phyloP scores from a whole-genome alignment of 345 rosid species.

The Stellera chamaejasme region DNA sequence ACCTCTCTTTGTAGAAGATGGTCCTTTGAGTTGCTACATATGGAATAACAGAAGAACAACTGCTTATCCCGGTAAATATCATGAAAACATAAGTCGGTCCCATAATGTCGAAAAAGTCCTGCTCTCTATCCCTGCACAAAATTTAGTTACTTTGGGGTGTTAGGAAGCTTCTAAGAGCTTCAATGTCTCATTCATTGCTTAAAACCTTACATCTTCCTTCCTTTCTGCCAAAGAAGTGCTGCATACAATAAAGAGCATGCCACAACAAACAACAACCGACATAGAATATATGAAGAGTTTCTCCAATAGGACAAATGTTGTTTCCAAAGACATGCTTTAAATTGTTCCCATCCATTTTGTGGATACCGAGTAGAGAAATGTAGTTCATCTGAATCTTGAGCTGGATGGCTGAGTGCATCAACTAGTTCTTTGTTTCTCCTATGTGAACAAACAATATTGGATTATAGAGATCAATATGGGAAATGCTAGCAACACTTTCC shows the following conservation, averaged over 20 bases:
- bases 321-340: conserved; percentile 54
- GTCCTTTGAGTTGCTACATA: conserved; percentile 33
- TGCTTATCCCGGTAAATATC: conserved; percentile 29
- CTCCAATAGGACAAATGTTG: conserved; percentile 56
- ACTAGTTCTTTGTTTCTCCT: conserved; percentile 16
- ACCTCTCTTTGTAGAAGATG: conserved; percentile 51
- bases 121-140: conserved; percentile 33
- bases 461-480: background rate
- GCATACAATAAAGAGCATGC: conserved; percentile 28
- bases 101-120: conserved; percentile 39
- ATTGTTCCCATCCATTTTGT: conserved; percentile 36
- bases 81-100: conserved; percentile 37
- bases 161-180: too few species aligned
- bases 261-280: conserved; percentile 23
- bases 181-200: too few species aligned
- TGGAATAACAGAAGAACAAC: conserved; percentile 36
- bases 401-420: conserved; percentile 20
- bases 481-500: too few species aligned
- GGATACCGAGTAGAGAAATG: conserved; percentile 1
- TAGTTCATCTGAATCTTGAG: conserved; percentile 19
- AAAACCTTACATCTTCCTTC: conserved; percentile 29
- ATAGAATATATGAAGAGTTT: conserved; percentile 40
- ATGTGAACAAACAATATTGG: background rate
- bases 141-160: background rate
- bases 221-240: conserved; percentile 40